Base-by-base conservation (phyloP, 2,329 filamentous ascomycete genomes). In the Xylariales sp. region DNA sequence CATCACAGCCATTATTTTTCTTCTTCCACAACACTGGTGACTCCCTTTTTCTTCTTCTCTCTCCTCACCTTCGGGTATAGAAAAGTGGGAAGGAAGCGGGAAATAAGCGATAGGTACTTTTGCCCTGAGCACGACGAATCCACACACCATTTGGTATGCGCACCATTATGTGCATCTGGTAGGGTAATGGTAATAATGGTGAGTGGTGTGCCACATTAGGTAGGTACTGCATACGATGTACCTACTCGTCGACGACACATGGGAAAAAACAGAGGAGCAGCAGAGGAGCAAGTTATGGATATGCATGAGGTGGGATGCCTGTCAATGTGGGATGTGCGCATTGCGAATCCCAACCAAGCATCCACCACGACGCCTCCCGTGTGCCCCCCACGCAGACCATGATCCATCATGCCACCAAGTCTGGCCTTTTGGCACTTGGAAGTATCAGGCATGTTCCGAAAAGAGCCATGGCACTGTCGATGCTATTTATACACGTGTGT, bases 371-470 rank as follows among this genome's bases (percentile, higher is more conserved):
- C 49, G 49, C 63, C 58, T 61, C 64, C 62, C 57, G 62, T 59
- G 62, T 58, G 62, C 54, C 63, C 62, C 63, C 57, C 63, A 60
- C 63, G 58, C 67, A 60, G 63, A 36, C 48, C 67, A 66, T 62
- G 63, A 60, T 66, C 34, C 62, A 63, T 69, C 67, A 52, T 66
- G 49, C 67, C 67, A 69, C 67, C 53, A 39, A 60, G 57, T 48
- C 58, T 60, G 52, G 66, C 62, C 30, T 32, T 45, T 58, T 63
- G 60, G 60, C 28, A 39, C 65, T 30, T 60, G 62, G 45, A 55
- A 28, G 65, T 65, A 36, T 64, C 65, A 60, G 55, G 46, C 52
- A 39, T 64, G 65, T 64, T 60, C 65, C 61, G 50, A 59, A 64
- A 59, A 32, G 53, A 54, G 53, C 64, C 54, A 58, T 67, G 65